These are phyloP conservation scores for Russula olivacea DNA, from an alignment of 768 basidiomycete species.

Conservation along the genomic window DNA sequence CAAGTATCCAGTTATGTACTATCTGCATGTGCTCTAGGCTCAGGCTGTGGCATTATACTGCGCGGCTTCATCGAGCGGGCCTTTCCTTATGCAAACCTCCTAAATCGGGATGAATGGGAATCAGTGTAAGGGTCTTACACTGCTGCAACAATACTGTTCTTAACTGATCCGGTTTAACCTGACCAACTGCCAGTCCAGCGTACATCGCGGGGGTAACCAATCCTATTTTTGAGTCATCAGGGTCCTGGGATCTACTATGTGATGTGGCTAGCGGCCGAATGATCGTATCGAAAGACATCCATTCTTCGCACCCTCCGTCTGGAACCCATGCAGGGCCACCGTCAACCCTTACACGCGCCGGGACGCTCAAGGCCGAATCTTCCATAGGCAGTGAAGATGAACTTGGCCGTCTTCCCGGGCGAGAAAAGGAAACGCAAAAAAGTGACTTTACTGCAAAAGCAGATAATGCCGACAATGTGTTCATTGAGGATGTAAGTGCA, in stretches of 20 bases:
- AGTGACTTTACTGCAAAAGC: slow-evolving; percentile 50
- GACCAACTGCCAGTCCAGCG: slow-evolving; percentile 54
- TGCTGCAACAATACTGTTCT: background rate
- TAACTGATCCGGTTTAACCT: background rate
- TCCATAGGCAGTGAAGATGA: slow-evolving; percentile 66
- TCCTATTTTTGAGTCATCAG: slow-evolving; percentile 86
- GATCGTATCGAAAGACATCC: slow-evolving; percentile 82
- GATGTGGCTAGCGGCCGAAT: slow-evolving; percentile 86
- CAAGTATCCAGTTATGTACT: slow-evolving; percentile 89
- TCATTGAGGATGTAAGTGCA: slow-evolving; percentile 86
- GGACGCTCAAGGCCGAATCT: slow-evolving; percentile 59
- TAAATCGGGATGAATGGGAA: slow-evolving; percentile 85
- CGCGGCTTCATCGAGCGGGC: slow-evolving; percentile 86
- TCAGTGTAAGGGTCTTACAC: slow-evolving; percentile 53
- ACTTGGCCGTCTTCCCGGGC: slow-evolving; percentile 48
- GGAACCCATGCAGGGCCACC: slow-evolving; percentile 29
- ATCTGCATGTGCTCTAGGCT: slow-evolving; percentile 88
- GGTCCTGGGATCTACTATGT: slow-evolving; percentile 89
- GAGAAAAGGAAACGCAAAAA: slow-evolving; percentile 41
- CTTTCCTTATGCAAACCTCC: slow-evolving; percentile 93
- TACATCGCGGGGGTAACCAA: slow-evolving; percentile 98
- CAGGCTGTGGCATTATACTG: slow-evolving; percentile 79
- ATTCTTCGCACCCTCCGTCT: slow-evolving; percentile 40
- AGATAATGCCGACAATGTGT: slow-evolving; percentile 70
- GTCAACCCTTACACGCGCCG: slow-evolving; percentile 49